phyloP scores from a whole-genome alignment of 495 filamentous ascomycete species.

The Tuber brumale region DNA sequence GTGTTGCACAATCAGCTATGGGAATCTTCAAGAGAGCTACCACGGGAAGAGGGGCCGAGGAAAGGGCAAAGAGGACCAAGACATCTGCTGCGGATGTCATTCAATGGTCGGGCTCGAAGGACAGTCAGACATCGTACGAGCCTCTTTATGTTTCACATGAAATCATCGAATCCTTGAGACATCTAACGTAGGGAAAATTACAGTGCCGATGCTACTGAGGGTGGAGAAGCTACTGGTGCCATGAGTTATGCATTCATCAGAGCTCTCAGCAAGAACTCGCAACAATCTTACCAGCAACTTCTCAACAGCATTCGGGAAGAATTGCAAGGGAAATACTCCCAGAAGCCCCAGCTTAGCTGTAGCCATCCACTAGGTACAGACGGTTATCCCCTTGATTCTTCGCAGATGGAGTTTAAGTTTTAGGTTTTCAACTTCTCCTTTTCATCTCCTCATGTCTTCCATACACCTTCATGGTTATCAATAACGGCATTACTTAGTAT shows the following conservation, averaged over 20 bases:
- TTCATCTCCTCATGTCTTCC: conserved; percentile 17
- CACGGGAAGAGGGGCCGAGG: conserved; percentile 70
- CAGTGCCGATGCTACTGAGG: conserved; percentile 60
- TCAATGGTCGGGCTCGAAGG: conserved; percentile 96
- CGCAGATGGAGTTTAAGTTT: conserved; percentile 38
- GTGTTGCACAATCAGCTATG: conserved; percentile 72
- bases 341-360: conserved; percentile 95
- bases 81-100: conserved; percentile 92
- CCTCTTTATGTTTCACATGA: conserved; percentile 36
- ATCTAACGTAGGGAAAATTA: conserved; percentile 6
- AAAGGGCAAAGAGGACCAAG: conserved; percentile 76
- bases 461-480: not conserved
- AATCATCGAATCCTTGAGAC: not conserved
- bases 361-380: conserved; percentile 87
- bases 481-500: conserved; percentile 14
- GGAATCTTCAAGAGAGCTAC: conserved; percentile 92
- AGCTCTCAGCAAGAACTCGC: conserved; percentile 90
- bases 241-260: conserved; percentile 98
- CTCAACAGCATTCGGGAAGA: conserved; percentile 94
- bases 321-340: conserved; percentile 76
- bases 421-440: conserved; percentile 27
- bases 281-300: conserved; percentile 94
- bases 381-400: conserved; percentile 35
- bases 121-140: conserved; percentile 81
- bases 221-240: conserved; percentile 84